phyloP scores from a whole-genome alignment of 164 flowering plant species.

The Malania oleifera region DNA sequence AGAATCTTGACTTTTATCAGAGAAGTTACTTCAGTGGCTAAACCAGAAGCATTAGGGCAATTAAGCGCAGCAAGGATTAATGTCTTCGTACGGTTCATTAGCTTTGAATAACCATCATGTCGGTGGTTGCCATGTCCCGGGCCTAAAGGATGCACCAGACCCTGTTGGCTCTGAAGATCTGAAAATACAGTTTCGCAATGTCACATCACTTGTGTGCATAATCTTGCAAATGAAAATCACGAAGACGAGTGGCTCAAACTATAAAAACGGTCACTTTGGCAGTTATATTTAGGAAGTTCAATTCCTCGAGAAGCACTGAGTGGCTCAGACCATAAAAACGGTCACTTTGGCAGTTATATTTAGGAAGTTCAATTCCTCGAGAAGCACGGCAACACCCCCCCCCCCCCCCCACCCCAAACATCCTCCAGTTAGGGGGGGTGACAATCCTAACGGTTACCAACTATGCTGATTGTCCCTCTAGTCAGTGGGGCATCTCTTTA shows the following conservation, averaged over 20 bases:
- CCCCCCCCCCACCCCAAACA: too few species aligned
- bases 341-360: background rate
- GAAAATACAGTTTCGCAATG: constrained; percentile 14
- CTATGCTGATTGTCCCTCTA: too few species aligned
- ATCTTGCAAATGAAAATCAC: background rate
- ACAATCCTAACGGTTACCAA: too few species aligned
- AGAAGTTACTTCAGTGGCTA: background rate
- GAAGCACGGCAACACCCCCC: too few species aligned
- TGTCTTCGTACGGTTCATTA: background rate
- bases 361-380: too few species aligned
- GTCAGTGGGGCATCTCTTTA: too few species aligned
- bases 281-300: too few species aligned
- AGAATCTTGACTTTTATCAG: background rate
- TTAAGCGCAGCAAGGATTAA: background rate
- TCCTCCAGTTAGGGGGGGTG: too few species aligned
- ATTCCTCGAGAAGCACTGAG: background rate
- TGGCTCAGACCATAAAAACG: background rate
- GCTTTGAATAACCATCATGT: constrained; percentile 27
- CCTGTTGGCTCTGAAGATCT: constrained; percentile 85
- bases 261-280: too few species aligned
- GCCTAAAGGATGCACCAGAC: constrained; percentile 61
- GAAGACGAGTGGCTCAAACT: background rate
- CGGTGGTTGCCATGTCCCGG: constrained; percentile 91
- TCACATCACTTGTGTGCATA: background rate
- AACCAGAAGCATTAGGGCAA: background rate